These are phyloP conservation scores for Trypethelium eluteriae DNA, from an alignment of 495 filamentous ascomycete genomes.

Conservation along the genomic window DNA sequence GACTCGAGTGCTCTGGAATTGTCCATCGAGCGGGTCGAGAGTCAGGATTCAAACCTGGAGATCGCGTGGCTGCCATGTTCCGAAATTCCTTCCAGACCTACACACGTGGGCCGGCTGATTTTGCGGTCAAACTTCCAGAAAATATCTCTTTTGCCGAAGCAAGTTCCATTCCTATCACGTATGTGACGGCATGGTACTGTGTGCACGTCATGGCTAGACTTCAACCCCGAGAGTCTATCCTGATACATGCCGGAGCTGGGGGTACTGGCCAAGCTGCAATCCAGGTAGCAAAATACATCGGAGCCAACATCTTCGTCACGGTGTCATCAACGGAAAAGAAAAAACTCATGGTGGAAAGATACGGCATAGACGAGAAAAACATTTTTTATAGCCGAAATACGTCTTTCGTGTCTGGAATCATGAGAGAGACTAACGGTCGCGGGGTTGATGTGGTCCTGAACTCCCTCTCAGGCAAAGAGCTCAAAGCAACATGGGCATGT, in stretches of 20 bases:
- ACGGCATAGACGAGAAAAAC: conserved; percentile 37
- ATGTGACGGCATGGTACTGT: conserved; percentile 36
- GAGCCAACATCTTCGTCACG: conserved; percentile 41
- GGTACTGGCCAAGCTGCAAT: conserved; percentile 45
- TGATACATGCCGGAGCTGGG: conserved; percentile 47
- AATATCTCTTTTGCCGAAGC: conserved; percentile 35
- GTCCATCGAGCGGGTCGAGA: conserved; percentile 1
- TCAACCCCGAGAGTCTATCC: conserved; percentile 35
- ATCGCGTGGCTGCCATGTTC: conserved; percentile 7
- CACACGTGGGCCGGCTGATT: not conserved
- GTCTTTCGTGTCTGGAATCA: conserved; percentile 11
- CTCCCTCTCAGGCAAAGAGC: conserved; percentile 21
- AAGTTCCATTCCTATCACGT: conserved; percentile 40
- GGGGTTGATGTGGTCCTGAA: conserved; percentile 27
- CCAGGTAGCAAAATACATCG: conserved; percentile 36
- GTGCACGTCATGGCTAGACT: conserved; percentile 35
- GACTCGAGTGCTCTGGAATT: conserved; percentile 11
- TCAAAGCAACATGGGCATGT: conserved; percentile 16
- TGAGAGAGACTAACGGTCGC: conserved; percentile 16
- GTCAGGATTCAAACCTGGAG: not conserved
- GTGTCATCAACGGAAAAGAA: conserved; percentile 42
- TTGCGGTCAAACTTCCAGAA: not conserved
- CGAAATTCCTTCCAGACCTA: not conserved
- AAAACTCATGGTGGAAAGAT: conserved; percentile 33
- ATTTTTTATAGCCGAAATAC: conserved; percentile 31